Evolutionary conservation across 2,329 filamentous ascomycete species (phyloP).

Genomic region (Penicillium freii): DNA sequence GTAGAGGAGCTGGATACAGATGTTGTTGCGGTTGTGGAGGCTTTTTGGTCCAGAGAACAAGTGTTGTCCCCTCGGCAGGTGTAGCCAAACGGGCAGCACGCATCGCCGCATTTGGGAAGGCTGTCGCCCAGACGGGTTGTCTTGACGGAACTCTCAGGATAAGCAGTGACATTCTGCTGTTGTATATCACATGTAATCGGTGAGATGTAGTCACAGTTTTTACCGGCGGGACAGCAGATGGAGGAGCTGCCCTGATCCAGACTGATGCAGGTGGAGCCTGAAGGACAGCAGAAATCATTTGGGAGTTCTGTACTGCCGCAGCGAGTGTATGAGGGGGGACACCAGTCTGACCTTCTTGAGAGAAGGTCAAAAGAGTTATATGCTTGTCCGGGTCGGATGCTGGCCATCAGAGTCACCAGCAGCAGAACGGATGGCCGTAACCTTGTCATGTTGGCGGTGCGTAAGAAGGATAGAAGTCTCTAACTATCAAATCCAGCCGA

Average conservation of each 20-base stretch:
- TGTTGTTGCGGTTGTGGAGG: slow-evolving; percentile 21
- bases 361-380: slow-evolving; percentile 18
- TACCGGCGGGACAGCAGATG: slow-evolving; percentile 48
- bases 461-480: neutral
- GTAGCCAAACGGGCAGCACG: slow-evolving; percentile 50
- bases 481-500: neutral
- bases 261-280: slow-evolving; percentile 41
- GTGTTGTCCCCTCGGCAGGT: slow-evolving; percentile 36
- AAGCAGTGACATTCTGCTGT: slow-evolving; percentile 40
- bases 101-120: slow-evolving; percentile 43
- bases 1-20: slow-evolving; percentile 4
- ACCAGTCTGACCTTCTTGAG: slow-evolving; percentile 28
- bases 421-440: slow-evolving; percentile 20
- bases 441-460: slow-evolving; percentile 19
- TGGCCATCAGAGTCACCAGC: slow-evolving; percentile 24
- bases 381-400: slow-evolving; percentile 22
- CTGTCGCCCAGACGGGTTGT: slow-evolving; percentile 42
- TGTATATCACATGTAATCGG: slow-evolving; percentile 46
- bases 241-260: slow-evolving; percentile 44
- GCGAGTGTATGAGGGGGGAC: slow-evolving; percentile 33
- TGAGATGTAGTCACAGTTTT: slow-evolving; percentile 42
- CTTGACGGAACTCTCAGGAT: slow-evolving; percentile 41
- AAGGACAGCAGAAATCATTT: slow-evolving; percentile 45
- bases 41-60: slow-evolving; percentile 29
- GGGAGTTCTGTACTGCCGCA: slow-evolving; percentile 42